Evolutionary conservation across 179 eudicot genomes (phyloP).

Genomic region (Patellifolia procumbens): DNA sequence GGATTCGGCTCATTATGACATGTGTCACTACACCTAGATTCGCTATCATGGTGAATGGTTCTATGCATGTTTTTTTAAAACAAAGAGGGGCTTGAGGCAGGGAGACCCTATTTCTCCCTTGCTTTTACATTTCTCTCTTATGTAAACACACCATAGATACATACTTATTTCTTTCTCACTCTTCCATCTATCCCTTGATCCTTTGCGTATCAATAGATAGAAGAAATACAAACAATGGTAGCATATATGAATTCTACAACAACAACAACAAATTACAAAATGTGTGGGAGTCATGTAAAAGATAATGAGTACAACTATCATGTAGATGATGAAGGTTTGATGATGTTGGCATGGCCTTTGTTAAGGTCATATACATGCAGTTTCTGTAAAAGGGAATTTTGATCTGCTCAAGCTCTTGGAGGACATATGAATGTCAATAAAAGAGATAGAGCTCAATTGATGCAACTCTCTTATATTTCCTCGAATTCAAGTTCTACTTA

Average conservation of each 20-base stretch:
- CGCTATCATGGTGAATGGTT: too few relatives aligned
- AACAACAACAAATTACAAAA: background rate
- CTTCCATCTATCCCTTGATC: background rate
- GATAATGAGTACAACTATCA: constrained; percentile 18
- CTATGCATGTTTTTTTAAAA: too few relatives aligned
- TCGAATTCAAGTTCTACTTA: constrained; percentile 26
- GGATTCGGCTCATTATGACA: too few relatives aligned
- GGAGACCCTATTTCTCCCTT: too few relatives aligned
- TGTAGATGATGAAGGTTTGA: constrained; percentile 27
- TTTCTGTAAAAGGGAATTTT: constrained; percentile 78
- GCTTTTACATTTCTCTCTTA: background rate
- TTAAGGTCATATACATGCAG: constrained; percentile 70
- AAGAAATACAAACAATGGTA: background rate
- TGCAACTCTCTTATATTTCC: constrained; percentile 36
- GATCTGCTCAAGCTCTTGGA: constrained; percentile 87
- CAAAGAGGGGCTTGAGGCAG: too few relatives aligned
- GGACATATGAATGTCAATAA: constrained; percentile 90
- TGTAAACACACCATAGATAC: background rate
- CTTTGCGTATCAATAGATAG: background rate
- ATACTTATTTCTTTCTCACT: background rate
- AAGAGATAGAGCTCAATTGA: constrained; percentile 71
- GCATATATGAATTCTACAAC: constrained; percentile 25
- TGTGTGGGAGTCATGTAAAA: constrained; percentile 3
- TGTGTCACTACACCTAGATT: too few relatives aligned
- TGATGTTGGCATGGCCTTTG: constrained; percentile 62